Percentiles rank a stretch among this genome's conserved stretches.
Conservation (phyloP, 2,329 filamentous ascomycete species). For the Phialophora verrucosa region DNA sequence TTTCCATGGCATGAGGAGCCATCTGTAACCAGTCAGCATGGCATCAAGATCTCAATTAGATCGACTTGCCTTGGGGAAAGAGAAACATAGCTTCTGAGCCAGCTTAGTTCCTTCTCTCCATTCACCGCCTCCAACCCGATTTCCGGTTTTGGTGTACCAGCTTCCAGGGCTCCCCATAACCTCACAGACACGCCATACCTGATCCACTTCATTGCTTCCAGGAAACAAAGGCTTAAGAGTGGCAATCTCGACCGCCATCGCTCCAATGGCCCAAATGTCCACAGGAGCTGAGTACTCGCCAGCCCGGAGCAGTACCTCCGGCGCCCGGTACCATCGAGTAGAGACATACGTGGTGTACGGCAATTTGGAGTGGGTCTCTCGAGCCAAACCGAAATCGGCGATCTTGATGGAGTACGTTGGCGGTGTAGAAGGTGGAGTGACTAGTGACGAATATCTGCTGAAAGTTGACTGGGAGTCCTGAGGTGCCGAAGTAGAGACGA, state of each 20-base stretch:
- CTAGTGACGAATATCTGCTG: constrained; percentile 87
- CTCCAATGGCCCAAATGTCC: constrained; percentile 97
- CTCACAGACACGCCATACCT: constrained; percentile 98
- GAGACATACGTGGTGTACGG: constrained; percentile 99
- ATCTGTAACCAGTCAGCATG: constrained; percentile 64
- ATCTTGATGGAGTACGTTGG: constrained; percentile 97
- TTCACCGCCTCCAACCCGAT: constrained; percentile 88
- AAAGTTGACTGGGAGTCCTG: constrained; percentile 84
- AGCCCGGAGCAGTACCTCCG: constrained; percentile 88
- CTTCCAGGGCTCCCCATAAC: constrained; percentile 99
- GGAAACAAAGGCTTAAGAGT: constrained; percentile 97
- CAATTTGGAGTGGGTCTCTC: constrained; percentile 93
- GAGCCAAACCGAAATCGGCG: constrained; percentile 95
- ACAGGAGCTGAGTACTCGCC: constrained; percentile 97
- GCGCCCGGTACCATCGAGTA: constrained; percentile 92
- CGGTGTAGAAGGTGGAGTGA: constrained; percentile 93
- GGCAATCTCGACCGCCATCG: constrained; percentile 97
- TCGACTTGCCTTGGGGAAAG: constrained; percentile 76
- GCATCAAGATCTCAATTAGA: constrained; percentile 27
- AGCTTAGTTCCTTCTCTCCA: constrained; percentile 94
- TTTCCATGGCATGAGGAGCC: constrained; percentile 96
- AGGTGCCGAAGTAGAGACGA: constrained; percentile 87
- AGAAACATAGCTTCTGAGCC: constrained; percentile 95
- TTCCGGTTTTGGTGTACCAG: constrained; percentile 93
- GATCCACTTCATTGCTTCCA: constrained; percentile 96